Evolutionary conservation across 257 asterid genomes (phyloP).

Genomic region (Jacaranda copaia): DNA sequence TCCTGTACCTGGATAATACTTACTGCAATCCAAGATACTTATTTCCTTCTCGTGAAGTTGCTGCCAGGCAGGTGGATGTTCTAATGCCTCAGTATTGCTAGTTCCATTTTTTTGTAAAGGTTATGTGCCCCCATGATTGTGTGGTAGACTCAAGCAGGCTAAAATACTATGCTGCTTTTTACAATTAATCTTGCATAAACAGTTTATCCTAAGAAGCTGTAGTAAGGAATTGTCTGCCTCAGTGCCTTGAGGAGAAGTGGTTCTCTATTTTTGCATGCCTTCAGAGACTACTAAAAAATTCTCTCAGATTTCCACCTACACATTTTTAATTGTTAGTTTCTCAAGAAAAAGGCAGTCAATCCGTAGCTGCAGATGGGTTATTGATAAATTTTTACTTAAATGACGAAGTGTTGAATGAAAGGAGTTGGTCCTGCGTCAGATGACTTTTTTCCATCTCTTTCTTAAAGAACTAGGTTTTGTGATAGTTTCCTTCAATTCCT

Average conservation of each 20-base stretch:
- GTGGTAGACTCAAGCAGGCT: not conserved
- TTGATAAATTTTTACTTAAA: not conserved
- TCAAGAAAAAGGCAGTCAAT: not conserved
- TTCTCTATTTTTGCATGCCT: not conserved
- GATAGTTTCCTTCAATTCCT: not conserved
- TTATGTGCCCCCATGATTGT: not conserved
- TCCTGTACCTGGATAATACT: constrained; percentile 73
- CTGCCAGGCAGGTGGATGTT: constrained; percentile 68
- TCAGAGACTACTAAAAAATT: not conserved
- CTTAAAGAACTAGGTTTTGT: not conserved
- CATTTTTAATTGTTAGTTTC: not conserved
- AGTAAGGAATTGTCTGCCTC: constrained; percentile 3
- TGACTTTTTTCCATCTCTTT: not conserved
- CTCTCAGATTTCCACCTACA: not conserved
- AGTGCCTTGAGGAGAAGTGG: not conserved
- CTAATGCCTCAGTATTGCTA: constrained; percentile 26
- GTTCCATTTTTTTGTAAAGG: constrained; percentile 5
- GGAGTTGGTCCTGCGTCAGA: not conserved
- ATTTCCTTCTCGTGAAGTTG: constrained; percentile 82
- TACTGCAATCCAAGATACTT: constrained; percentile 74
- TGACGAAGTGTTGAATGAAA: not conserved
- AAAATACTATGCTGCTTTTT: not conserved
- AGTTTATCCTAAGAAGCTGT: constrained; percentile 4
- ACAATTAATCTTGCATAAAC: not conserved
- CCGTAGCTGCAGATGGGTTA: constrained; percentile 1